Conservation (phyloP, 768 basidiomycete genomes). For the Auricularia sp. region DNA sequence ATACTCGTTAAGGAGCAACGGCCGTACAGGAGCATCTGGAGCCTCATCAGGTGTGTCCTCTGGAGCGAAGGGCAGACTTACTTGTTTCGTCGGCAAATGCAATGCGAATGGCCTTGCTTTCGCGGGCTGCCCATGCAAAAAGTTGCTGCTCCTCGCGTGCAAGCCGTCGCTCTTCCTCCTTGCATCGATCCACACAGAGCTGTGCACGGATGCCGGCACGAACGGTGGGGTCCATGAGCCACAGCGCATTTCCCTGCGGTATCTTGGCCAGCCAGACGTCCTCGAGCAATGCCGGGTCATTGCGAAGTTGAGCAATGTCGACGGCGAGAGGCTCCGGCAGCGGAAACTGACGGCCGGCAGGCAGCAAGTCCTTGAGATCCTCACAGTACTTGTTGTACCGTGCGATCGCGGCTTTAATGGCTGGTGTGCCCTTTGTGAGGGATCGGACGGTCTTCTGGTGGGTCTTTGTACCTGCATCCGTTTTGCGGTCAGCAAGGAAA, state of each 20-base stretch:
- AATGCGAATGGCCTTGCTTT: too few relatives aligned
- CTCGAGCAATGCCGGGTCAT: background rate
- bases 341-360: background rate
- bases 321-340: background rate
- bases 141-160: too few relatives aligned
- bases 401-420: background rate
- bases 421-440: background rate
- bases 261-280: background rate
- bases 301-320: background rate
- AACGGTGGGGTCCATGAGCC: background rate
- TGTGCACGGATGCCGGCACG: background rate
- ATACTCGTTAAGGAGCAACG: too few relatives aligned
- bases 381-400: background rate
- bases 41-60: too few relatives aligned
- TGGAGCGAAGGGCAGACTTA: too few relatives aligned
- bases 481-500: background rate
- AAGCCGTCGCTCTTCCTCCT: background rate
- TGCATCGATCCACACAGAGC: background rate
- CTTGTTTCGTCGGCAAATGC: too few relatives aligned
- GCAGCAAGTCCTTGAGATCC: background rate
- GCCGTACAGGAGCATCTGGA: too few relatives aligned
- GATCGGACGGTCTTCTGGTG: background rate
- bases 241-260: background rate
- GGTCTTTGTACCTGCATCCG: background rate
- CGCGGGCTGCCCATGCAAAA: too few relatives aligned